Conservation (phyloP, 116 monocot genomes). For the Iris pallida region DNA sequence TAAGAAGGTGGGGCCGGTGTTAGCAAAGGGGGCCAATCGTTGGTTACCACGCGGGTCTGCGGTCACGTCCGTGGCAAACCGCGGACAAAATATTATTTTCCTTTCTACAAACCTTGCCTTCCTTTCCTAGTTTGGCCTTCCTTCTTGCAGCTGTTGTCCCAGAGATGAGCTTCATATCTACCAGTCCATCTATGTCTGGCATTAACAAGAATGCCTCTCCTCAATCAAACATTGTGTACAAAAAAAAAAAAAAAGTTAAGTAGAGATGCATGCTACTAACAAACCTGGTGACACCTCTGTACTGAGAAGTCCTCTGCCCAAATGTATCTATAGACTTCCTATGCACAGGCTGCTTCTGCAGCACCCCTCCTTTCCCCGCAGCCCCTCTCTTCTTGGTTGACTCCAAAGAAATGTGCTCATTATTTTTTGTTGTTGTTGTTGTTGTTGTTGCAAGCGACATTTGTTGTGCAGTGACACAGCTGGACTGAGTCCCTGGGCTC, state of each 20-base stretch:
- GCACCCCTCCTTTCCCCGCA: conserved; percentile 35
- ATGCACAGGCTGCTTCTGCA: conserved; percentile 82
- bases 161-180: conserved; percentile 98
- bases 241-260: conserved; percentile 6
- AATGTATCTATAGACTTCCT: conserved; percentile 97
- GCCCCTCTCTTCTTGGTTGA: conserved; percentile 61
- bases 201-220: neutral
- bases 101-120: conserved; percentile 73
- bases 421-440: neutral
- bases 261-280: neutral
- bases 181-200: conserved; percentile 98
- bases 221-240: too few species aligned
- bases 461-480: conserved; percentile 51
- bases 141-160: conserved; percentile 99
- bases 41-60: too few species aligned
- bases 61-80: too few species aligned
- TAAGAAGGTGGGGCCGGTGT: too few species aligned
- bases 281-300: conserved; percentile 98
- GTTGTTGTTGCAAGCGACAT: conserved; percentile 16
- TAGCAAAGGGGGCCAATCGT: too few species aligned
- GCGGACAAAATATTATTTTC: too few species aligned
- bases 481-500: conserved; percentile 79
- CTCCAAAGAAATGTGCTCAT: conserved; percentile 33
- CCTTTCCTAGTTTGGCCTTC: conserved; percentile 99
- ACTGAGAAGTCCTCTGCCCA: conserved; percentile 97